Percentiles rank a stretch among this genome's conserved stretches.
phyloP scores from a whole-genome alignment of 2,329 filamentous ascomycete species.

The Sporothrix protearum region DNA sequence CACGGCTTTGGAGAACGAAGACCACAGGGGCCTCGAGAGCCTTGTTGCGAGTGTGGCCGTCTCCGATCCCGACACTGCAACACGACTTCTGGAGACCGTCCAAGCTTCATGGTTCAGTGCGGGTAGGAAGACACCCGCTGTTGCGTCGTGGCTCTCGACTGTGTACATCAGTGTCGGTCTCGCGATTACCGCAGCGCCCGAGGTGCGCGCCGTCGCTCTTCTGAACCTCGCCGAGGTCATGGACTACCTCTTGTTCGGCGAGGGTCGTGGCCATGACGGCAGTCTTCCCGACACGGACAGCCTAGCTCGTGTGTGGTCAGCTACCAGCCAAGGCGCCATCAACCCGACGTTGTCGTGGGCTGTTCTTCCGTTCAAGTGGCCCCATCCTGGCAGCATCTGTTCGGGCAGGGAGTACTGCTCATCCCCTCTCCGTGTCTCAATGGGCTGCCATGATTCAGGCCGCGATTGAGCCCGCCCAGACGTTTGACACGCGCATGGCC shows the following conservation, averaged over 20 bases:
- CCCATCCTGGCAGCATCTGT: conserved; percentile 40
- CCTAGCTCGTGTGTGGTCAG: conserved; percentile 39
- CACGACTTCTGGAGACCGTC: conserved; percentile 42
- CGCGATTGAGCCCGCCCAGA: conserved; percentile 50
- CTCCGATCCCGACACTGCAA: conserved; percentile 41
- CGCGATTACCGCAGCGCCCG: conserved; percentile 38
- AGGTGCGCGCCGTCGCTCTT: conserved; percentile 48
- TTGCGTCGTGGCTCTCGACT: conserved; percentile 37
- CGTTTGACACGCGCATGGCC: conserved; percentile 63
- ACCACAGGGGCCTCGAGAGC: conserved; percentile 29
- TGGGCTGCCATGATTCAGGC: conserved; percentile 53
- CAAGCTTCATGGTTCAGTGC: conserved; percentile 33
- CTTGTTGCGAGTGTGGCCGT: conserved; percentile 40
- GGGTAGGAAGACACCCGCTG: conserved; percentile 26
- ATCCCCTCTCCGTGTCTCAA: conserved; percentile 22
- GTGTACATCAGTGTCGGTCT: conserved; percentile 45
- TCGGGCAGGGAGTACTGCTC: background rate
- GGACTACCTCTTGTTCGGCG: conserved; percentile 38
- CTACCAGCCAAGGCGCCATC: conserved; percentile 38
- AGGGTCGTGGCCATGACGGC: conserved; percentile 31
- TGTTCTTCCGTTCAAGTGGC: conserved; percentile 50
- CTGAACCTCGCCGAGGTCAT: conserved; percentile 47
- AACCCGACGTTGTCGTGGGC: conserved; percentile 51
- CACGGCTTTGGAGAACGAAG: conserved; percentile 29
- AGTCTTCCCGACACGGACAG: conserved; percentile 47